phyloP scores from a whole-genome alignment of 73 alveolate genomes.

The Effrenium voratum region DNA sequence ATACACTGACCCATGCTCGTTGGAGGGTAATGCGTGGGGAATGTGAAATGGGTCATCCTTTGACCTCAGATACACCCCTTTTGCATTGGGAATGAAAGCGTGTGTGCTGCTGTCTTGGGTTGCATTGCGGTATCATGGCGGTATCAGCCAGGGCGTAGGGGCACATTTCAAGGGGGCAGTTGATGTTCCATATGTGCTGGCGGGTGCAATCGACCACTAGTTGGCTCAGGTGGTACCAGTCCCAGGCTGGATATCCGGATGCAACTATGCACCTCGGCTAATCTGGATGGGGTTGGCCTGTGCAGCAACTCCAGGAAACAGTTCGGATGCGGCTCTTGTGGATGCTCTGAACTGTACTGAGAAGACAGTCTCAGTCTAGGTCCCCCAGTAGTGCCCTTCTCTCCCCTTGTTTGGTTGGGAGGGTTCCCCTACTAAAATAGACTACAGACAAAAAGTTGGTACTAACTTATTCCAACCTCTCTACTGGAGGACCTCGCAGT shows the following conservation, averaged over 20 bases:
- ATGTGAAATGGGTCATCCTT: too few relatives aligned
- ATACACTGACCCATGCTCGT: too few relatives aligned
- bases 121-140: too few relatives aligned
- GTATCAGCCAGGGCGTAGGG: too few relatives aligned
- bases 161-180: background rate
- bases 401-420: background rate
- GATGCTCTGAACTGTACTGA: background rate
- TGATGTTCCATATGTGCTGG: background rate
- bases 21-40: too few relatives aligned
- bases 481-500: too few relatives aligned
- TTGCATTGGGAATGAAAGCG: too few relatives aligned
- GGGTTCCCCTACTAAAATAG: background rate
- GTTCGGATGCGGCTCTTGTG: background rate
- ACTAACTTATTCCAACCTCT: too few relatives aligned
- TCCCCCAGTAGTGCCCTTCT: background rate
- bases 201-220: background rate
- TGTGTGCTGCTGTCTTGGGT: too few relatives aligned
- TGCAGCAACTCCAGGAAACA: background rate
- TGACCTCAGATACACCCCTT: too few relatives aligned
- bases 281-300: background rate
- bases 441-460: too few relatives aligned
- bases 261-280: slow-evolving; percentile 67
- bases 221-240: slow-evolving; percentile 47
- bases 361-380: slow-evolving; percentile 1
- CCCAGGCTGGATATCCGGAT: slow-evolving; percentile 54